Evolutionary conservation across 1,284 basidiomycete genomes (phyloP), one percentile per base, ranked within the genome.

Genomic region (Cryptococcus jaspeensis): DNA sequence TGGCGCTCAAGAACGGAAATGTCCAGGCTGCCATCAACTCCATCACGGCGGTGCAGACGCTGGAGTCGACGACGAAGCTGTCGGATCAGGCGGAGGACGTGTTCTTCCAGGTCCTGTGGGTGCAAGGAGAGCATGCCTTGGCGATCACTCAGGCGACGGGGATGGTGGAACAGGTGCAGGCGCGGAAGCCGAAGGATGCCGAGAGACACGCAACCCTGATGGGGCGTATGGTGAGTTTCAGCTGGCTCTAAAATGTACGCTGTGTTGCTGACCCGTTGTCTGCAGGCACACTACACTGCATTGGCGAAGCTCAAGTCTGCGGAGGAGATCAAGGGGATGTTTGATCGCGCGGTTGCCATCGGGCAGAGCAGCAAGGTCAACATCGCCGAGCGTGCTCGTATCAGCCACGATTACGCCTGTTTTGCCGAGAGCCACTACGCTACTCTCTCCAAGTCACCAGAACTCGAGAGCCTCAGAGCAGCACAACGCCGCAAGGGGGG

Each of bases 401-500:
- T 98, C 32, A 90, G 84, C 66, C 86, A 89, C 64, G 84, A 89
- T 63, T 96, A 86, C 71, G 95, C 94, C 0, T 81, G 84, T 22
- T 98, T 98, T 69, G 88, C 93, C 0, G 92, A 97, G 69, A 81
- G 83, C 7, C 92, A 98, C 65, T 92, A 92, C 67, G 84, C 87
- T 56, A 78, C 84, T 2, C 82, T 89, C 41, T 74, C 82, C 22
- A 83, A 83, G 55, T 89, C 90, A 0, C 84, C 88, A 0, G 92
- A 95, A 61, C 82, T 84, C 2, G 73, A 87, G 41, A 81, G 88
- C 50, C 84, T 86, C 73, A 87, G 78, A 87, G 0, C 90, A 90
- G 23, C 18, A 11, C 15, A 11, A 5, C 41, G 41, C 23, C 41
- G 41, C 41, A 18, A 43, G 18, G 18, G 18, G 15, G 18, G 18